Evolutionary conservation across 108 stramenopile species (phyloP).

Genomic region (Parietichytrium sp.): DNA sequence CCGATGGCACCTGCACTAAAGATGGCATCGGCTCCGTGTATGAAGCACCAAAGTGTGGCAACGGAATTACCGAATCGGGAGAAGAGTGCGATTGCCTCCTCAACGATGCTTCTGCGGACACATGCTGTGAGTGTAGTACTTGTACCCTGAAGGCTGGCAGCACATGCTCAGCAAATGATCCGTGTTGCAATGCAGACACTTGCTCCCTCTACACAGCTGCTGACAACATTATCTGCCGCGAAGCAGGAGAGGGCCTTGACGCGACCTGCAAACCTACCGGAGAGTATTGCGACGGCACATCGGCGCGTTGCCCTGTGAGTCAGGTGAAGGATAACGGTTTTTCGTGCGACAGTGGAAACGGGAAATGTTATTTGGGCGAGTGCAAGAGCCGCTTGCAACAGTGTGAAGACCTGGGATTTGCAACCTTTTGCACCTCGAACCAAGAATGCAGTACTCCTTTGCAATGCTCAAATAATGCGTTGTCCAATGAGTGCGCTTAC

Average conservation of each 20-base stretch:
- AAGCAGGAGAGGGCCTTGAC: not conserved
- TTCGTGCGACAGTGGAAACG: not conserved
- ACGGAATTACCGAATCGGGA: not conserved
- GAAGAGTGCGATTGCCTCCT: constrained; percentile 14
- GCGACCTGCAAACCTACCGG: not conserved
- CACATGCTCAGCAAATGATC: not conserved
- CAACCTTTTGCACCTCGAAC: not conserved
- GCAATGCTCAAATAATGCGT: not conserved
- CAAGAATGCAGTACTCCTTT: not conserved
- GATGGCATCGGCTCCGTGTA: not conserved
- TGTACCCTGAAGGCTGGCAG: not conserved
- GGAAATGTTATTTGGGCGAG: not conserved
- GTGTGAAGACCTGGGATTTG: not conserved
- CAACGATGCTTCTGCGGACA: not conserved
- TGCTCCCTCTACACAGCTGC: not conserved
- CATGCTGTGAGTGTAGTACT: not conserved
- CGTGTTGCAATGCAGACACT: not conserved
- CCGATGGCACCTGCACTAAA: not conserved
- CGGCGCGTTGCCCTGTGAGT: not conserved
- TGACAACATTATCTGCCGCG: not conserved
- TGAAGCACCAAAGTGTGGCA: not conserved
- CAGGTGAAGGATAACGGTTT: not conserved
- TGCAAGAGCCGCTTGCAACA: not conserved
- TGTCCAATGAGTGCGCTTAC: not conserved
- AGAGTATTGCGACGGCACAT: not conserved